Evolutionary conservation across 495 filamentous ascomycete species (phyloP), one percentile per base, ranked within the genome.

Genomic region (Platismatia glauca): DNA sequence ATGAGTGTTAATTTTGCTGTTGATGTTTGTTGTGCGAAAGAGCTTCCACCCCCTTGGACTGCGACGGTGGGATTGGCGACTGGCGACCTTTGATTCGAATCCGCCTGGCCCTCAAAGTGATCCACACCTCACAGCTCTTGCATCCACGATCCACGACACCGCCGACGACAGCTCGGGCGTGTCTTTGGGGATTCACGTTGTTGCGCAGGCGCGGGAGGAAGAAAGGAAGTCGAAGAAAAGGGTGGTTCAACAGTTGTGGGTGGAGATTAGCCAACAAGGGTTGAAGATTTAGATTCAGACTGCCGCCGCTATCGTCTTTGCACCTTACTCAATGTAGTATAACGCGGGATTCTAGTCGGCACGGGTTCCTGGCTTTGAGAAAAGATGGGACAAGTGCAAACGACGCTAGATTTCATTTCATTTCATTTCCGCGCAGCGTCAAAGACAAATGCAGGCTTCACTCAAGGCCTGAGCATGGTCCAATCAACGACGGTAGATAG

Each of bases 91-190:
- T 5, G 27, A 18, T 43, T 5, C 4, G 27, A 7, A 9, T 22
- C n/a, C 35, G 34, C 43, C 55, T 44, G 37, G 35, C 31, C 41
- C 35, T 52, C 46, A 7, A 4, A 20, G 24, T 48, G 18, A 43
- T 34, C 35, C 38, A 60, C 63, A 61, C 31, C 58, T 61, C 63
- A 31, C 39, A 55, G 50, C 59, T 57, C 58, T 61, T 60, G 43
- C 41, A 41, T 44, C 63, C 58, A 46, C 63, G 39, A 41, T 44
- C 63, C 58, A 46, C 63, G 39, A 61, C 63, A 57, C 48, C 63
- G 63, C 63, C 63, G 63, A 57, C 39, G 20, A 61, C 59, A 61
- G 46, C 50, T 65, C 58, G 50, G 53, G 43, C 59, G 50, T 61
- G 59, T 58, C 63, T 46, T 55, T 43, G 38, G 39, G 18, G 31